Evolutionary conservation across 805 yeast species (phyloP), one percentile per base, ranked within the genome.

Genomic region (Saccharomycopsis synnaedendra): DNA sequence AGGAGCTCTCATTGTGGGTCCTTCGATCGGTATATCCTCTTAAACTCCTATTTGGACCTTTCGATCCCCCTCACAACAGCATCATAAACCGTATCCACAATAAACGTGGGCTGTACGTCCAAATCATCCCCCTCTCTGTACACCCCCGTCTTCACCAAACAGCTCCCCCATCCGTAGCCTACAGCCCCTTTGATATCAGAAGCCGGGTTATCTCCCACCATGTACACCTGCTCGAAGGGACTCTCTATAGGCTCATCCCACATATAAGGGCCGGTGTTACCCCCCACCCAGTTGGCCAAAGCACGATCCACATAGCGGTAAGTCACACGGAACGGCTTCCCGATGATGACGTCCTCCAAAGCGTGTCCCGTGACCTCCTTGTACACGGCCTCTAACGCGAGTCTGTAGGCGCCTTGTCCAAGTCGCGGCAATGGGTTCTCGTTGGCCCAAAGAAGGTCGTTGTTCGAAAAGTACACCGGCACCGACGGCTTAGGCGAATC

Each of bases 181-280:
- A 83, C 81, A 4, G 96, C 98, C 0, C 98, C 98, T 48, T 73
- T 72, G 46, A 93, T 93, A 61, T 93, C 98, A 44, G 88, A 77
- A 32, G 82, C 93, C 3, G 97, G 97, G 62, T 93, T 93, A 64
- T 93, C 98, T 32, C 98, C 98, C 35, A 93, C 86, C 98, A 93
- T 93, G 65, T 72, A 89, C 1, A 93, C 82, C n/a, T 72, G 64
- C 36, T 69, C 66, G 56, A 83, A 70, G n/a, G 75, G 78, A 0
- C 72, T 56, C 2, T 52, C 19, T 4, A 46, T 47, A 4, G 74
- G 73, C 2, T 70, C 54, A n/a, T 55, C 56, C 32, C 75, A 72
- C 47, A 80, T 62, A 27, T 57, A 59, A 1, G 84, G 84, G 11
- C 68, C 55, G 19, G 60, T 54, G 47, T 68, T 69, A 44, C 69